Evolutionary conservation across 2,329 filamentous ascomycete species (phyloP), one percentile per base, ranked within the genome.

Genomic region (Aaosphaeria arxii): DNA sequence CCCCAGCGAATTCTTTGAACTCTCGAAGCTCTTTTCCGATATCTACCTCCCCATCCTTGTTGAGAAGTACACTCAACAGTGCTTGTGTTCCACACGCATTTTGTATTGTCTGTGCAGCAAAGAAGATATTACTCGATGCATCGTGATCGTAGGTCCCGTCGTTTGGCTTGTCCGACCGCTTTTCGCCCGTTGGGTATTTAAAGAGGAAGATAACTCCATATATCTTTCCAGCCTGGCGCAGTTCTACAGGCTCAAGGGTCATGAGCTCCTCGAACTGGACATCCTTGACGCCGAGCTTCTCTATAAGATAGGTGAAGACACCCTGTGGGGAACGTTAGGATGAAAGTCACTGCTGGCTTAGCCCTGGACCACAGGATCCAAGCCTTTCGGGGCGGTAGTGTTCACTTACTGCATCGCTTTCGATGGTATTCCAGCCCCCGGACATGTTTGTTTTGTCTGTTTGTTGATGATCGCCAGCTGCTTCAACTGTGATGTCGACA

Each of bases 131-230:
- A 53, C 90, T 85, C 13, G 87, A 77, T 11, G 90, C 89, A 11
- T 77, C 79, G 58, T 84, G 77, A 74, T 96, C 91, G 71, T 89
- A 96, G 32, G 75, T 78, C 52, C 94, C 94, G 69, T 97, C 91
- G 55, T 84, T 81, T 0, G 91, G 91, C 40, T 80, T 80, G 48
- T 83, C 78, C 39, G 79, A 72, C 36, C 83, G 75, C 78, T 86
- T 60, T 72, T 81, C 77, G 66, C 88, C 85, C 52, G 84, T 91
- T 44, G 83, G 89, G 74, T 89, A 99, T 76, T 96, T 97, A 85
- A 99, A 99, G 70, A 99, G 89, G 74, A 99, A 99, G 66, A 99
- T 96, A 58, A 99, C 90, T 63, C 94, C 94, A 75, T 96, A 95
- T 45, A 96, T 48, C 31, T 64, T 67, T 44, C 70, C 69, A 3